Evolutionary conservation across 768 basidiomycete species (phyloP), one percentile per base, ranked within the genome.

Genomic region (Amanita polypyramis): DNA sequence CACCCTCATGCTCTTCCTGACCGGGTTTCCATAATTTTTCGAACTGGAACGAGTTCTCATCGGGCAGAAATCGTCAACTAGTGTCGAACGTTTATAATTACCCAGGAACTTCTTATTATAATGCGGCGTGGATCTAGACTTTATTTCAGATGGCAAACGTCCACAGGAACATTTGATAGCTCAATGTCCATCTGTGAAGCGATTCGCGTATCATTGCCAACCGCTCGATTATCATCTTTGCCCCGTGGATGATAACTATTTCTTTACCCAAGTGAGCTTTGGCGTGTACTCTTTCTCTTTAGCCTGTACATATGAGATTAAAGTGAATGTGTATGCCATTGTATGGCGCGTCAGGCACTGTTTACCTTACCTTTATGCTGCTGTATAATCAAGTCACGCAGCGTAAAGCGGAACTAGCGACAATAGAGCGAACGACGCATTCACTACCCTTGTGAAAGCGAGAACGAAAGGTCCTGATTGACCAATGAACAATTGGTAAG

Each of bases 71-170:
- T n/a, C n/a, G n/a, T n/a, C n/a, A n/a, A n/a, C n/a, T n/a, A n/a
- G n/a, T n/a, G n/a, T n/a, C n/a, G n/a, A n/a, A n/a, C n/a, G n/a
- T n/a, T n/a, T n/a, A n/a, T n/a, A 62, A 0, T 55, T 67, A 4
- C 60, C 63, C 10, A 51, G 10, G 68, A 72, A 3, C 63, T 74
- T 6, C 52, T 74, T 12, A 56, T 72, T 11, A 64, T 76, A 23
- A 68, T 67, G 9, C 65, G 59, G 52, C 74, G 73, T 48, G 73
- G 69, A 1, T 73, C 74, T 45, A 73, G 73, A 4, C 67, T 74
- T 34, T 55, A 63, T 0, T 69, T 70, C 45, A 60, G 60, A 30
- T 74, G 72, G 73, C 52, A 53, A 5, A 56, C 62, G 5, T 70
- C 70, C 21, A 65, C 72, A 0, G 60, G 45, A 10, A 56, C 63